Conservation (phyloP, 805 yeast species). For the Scheffersomyces ergatensis region DNA sequence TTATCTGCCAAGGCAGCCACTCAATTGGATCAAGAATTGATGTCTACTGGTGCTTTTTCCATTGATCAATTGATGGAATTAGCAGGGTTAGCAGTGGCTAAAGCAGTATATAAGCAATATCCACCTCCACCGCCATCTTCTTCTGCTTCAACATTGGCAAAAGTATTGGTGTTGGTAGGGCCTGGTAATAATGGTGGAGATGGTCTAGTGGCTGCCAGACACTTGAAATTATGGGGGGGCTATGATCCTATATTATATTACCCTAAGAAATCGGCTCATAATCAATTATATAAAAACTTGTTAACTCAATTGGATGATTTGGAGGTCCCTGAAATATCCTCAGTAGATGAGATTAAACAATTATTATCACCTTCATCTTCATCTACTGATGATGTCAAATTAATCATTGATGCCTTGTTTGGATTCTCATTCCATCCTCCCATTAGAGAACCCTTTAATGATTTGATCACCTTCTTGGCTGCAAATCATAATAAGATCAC, state of each 20-base stretch:
- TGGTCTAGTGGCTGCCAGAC: constrained; percentile 94
- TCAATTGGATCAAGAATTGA: constrained; percentile 76
- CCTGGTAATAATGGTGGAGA: constrained; percentile 99
- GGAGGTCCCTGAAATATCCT: constrained; percentile 54
- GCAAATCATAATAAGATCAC: constrained; percentile 33
- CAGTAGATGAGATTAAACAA: constrained; percentile 28
- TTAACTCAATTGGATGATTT: constrained; percentile 66
- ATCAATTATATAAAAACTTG: constrained; percentile 57
- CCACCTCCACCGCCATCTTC: constrained; percentile 59
- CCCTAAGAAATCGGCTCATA: constrained; percentile 61
- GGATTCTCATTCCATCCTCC: constrained; percentile 95
- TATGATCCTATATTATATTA: constrained; percentile 74
- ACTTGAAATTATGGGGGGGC: constrained; percentile 70
- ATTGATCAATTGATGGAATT: constrained; percentile 92
- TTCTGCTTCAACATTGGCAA: constrained; percentile 18
- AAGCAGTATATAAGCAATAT: constrained; percentile 67
- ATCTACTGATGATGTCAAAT: constrained; percentile 17
- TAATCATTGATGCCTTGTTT: constrained; percentile 75
- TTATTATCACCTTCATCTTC: constrained; percentile 8
- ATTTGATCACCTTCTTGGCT: constrained; percentile 24
- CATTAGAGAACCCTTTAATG: constrained; percentile 72
- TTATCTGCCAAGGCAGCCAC: constrained; percentile 59
- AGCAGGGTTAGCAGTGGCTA: constrained; percentile 94
- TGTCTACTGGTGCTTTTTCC: constrained; percentile 81
- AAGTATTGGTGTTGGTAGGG: constrained; percentile 75